Percentiles rank a stretch among this genome's conserved stretches.
Evolutionary conservation across 2,329 filamentous ascomycete species (phyloP).

Genomic region (Onygena corvina): DNA sequence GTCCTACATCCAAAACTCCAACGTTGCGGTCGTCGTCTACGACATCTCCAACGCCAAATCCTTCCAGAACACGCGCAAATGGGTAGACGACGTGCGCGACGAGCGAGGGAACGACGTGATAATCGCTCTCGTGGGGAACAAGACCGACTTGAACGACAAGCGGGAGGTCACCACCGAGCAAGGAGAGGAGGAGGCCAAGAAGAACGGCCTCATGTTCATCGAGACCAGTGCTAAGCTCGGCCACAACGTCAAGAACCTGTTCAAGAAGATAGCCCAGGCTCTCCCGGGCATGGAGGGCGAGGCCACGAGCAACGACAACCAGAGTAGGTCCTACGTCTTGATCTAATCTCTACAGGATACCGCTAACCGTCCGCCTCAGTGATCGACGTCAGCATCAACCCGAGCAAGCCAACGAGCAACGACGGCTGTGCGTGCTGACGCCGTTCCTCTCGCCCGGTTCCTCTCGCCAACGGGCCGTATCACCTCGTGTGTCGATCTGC

Average conservation of each 20-base stretch:
- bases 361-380: conserved; percentile 41
- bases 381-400: conserved; percentile 86
- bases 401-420: conserved; percentile 53
- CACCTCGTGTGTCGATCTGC: conserved; percentile 2
- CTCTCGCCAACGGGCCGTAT: background rate
- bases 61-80: conserved; percentile 97
- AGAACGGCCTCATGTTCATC: conserved; percentile 96
- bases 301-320: conserved; percentile 61
- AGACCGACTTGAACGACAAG: conserved; percentile 98
- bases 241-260: conserved; percentile 94
- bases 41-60: conserved; percentile 96
- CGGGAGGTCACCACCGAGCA: conserved; percentile 91
- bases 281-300: conserved; percentile 94
- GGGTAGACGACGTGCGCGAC: conserved; percentile 95
- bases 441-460: background rate
- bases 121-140: conserved; percentile 96
- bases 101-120: conserved; percentile 98
- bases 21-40: conserved; percentile 95
- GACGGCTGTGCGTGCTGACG: conserved; percentile 58
- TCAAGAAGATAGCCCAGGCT: conserved; percentile 95
- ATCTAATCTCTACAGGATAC: conserved; percentile 4
- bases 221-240: conserved; percentile 97
- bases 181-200: conserved; percentile 95
- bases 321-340: conserved; percentile 59
- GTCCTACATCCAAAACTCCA: conserved; percentile 96